phyloP scores from a whole-genome alignment of 768 basidiomycete species.

The Sporobolomyces roseus region DNA sequence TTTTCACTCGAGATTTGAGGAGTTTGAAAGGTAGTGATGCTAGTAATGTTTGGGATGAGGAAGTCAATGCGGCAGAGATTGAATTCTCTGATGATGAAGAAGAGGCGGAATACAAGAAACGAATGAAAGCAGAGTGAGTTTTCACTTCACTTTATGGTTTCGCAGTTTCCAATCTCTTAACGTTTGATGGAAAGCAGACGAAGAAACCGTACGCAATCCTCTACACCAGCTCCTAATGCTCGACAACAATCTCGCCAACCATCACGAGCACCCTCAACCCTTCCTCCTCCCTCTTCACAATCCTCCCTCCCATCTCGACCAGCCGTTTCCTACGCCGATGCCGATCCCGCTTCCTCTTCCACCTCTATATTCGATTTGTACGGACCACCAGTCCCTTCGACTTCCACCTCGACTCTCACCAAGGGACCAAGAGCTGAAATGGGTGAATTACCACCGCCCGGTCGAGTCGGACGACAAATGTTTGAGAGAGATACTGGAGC shows the following conservation, averaged over 20 bases:
- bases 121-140: conserved; percentile 52
- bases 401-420: neutral
- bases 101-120: conserved; percentile 68
- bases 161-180: neutral
- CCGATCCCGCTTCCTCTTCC: conserved; percentile 1
- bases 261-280: conserved; percentile 7
- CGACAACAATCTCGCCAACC: conserved; percentile 4
- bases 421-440: conserved; percentile 9
- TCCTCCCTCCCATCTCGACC: conserved; percentile 31
- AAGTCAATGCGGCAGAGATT: conserved; percentile 78
- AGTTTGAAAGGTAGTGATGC: conserved; percentile 79
- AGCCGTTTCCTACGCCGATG: conserved; percentile 41
- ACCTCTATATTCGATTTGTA: conserved; percentile 5
- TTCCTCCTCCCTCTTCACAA: neutral
- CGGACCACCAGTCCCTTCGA: conserved; percentile 14
- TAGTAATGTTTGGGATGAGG: conserved; percentile 90
- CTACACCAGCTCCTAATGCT: conserved; percentile 18
- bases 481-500: conserved; percentile 39
- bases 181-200: conserved; percentile 28
- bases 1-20: conserved; percentile 70
- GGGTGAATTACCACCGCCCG: conserved; percentile 31
- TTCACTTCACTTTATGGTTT: neutral
- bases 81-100: conserved; percentile 96
- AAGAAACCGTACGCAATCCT: conserved; percentile 13
- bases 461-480: conserved; percentile 30